Evolutionary conservation across 1,284 basidiomycete genomes (phyloP).

Genomic region (Xerocomus nothofagi): DNA sequence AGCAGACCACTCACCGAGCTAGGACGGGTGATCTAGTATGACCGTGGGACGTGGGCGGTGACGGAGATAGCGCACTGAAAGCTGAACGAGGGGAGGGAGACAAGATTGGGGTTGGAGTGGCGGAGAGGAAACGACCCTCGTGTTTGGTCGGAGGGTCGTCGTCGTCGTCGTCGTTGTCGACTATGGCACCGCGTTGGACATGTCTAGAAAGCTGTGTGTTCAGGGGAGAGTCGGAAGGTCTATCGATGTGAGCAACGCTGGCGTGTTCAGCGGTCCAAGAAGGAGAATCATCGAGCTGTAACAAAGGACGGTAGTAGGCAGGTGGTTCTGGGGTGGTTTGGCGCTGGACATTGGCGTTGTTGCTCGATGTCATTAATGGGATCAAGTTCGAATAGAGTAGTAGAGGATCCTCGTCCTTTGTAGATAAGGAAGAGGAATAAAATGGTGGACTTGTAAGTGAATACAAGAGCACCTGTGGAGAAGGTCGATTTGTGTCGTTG

Average conservation of each 20-base stretch:
- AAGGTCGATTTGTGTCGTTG: slow-evolving; percentile 19
- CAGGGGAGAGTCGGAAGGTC: slow-evolving; percentile 8
- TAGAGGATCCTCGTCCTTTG: slow-evolving; percentile 19
- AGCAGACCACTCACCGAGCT: slow-evolving; percentile 27
- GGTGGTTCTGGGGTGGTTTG: slow-evolving; percentile 21
- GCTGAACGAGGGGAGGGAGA: slow-evolving; percentile 16
- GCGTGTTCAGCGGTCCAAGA: slow-evolving; percentile 20
- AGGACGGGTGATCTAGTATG: slow-evolving; percentile 35
- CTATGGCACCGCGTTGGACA: slow-evolving; percentile 10
- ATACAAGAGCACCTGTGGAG: slow-evolving; percentile 31
- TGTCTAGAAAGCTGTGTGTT: slow-evolving; percentile 8
- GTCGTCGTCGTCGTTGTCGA: slow-evolving; percentile 21
- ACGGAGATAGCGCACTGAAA: slow-evolving; percentile 13
- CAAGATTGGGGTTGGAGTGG: slow-evolving; percentile 8
- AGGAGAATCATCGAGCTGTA: slow-evolving; percentile 34
- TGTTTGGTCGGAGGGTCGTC: slow-evolving; percentile 30
- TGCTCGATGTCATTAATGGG: slow-evolving; percentile 34
- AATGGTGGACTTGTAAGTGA: slow-evolving; percentile 33
- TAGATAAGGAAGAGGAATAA: slow-evolving; percentile 15
- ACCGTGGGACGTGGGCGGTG: slow-evolving; percentile 19
- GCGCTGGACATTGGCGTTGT: slow-evolving; percentile 24
- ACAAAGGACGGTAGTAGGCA: slow-evolving; percentile 28
- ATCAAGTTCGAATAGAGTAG: slow-evolving; percentile 15
- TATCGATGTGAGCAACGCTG: slow-evolving; percentile 9
- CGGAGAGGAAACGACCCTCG: slow-evolving; percentile 26